These are phyloP conservation scores for Rutstroemia sp. DNA, from an alignment of 2,329 filamentous ascomycete species.

Conservation along the genomic window DNA sequence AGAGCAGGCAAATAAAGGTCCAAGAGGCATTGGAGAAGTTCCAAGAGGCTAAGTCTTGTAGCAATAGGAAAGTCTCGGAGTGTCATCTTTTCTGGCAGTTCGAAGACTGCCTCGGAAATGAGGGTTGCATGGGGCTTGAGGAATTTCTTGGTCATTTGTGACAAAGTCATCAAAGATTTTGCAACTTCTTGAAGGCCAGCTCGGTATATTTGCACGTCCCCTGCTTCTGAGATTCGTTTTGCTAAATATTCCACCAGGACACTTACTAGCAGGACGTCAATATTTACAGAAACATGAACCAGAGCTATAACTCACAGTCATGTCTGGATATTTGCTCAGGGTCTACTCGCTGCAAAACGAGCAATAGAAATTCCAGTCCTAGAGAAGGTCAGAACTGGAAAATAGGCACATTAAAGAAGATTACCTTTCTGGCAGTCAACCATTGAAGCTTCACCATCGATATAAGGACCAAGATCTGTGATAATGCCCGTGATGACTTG, in stretches of 20 bases:
- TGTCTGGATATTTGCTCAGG: slow-evolving; percentile 13
- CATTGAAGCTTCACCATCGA: slow-evolving; percentile 4
- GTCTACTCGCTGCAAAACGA: slow-evolving; percentile 11
- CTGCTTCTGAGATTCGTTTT: slow-evolving; percentile 4
- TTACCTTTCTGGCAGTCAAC: slow-evolving; percentile 20
- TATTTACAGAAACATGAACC: not conserved
- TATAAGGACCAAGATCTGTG: slow-evolving; percentile 5
- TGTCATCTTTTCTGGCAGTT: slow-evolving; percentile 1
- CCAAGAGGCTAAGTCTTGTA: slow-evolving; percentile 19
- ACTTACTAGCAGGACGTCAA: slow-evolving; percentile 14
- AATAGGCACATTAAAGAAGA: not conserved
- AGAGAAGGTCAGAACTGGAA: slow-evolving; percentile 3
- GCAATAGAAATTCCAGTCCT: slow-evolving; percentile 15
- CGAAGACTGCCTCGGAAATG: not conserved
- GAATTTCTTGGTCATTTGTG: slow-evolving; percentile 6
- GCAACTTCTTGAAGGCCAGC: slow-evolving; percentile 9
- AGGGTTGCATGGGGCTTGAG: not conserved
- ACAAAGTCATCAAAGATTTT: slow-evolving; percentile 1
- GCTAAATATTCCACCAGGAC: slow-evolving; percentile 19
- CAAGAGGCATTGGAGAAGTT: slow-evolving; percentile 17
- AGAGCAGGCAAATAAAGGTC: slow-evolving; percentile 12
- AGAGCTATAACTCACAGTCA: slow-evolving; percentile 9
- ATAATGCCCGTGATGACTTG: not conserved
- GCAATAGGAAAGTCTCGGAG: slow-evolving; percentile 12
- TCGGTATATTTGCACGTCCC: slow-evolving; percentile 6